phyloP scores from a whole-genome alignment of 1,284 basidiomycete genomes.

The Marasmius oreades region DNA sequence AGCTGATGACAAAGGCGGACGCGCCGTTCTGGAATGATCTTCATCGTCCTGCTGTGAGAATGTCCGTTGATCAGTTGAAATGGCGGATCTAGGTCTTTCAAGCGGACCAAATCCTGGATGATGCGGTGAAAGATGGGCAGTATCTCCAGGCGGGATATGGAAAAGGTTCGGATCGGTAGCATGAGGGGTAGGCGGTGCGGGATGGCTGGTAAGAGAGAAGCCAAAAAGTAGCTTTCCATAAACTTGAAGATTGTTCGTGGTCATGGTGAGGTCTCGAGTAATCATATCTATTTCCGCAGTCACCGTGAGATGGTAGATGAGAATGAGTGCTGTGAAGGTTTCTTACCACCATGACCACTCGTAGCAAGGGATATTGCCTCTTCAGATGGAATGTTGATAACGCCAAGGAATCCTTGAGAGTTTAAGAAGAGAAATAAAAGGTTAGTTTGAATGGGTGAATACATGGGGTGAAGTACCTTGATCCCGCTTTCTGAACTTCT shows the following conservation, averaged over 20 bases:
- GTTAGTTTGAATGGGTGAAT: background rate
- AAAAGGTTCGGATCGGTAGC: constrained; percentile 27
- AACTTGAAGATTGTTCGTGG: constrained; percentile 83
- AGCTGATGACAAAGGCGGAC: constrained; percentile 21
- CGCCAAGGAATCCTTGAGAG: constrained; percentile 62
- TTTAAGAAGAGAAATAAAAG: constrained; percentile 1
- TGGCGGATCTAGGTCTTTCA: constrained; percentile 8
- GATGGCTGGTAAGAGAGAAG: constrained; percentile 48
- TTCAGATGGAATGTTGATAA: constrained; percentile 83
- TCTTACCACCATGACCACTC: constrained; percentile 66
- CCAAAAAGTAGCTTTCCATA: constrained; percentile 84
- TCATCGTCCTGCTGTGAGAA: constrained; percentile 19
- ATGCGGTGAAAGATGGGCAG: constrained; percentile 29
- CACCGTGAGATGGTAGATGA: constrained; percentile 9
- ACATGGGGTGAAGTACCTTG: constrained; percentile 65
- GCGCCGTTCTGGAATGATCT: constrained; percentile 19
- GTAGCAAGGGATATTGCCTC: constrained; percentile 82
- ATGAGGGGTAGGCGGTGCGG: constrained; percentile 28
- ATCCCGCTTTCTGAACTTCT: constrained; percentile 95
- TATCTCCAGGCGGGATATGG: constrained; percentile 28
- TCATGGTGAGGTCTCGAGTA: constrained; percentile 81
- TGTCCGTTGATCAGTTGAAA: constrained; percentile 17
- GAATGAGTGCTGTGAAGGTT: background rate
- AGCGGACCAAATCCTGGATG: constrained; percentile 12
- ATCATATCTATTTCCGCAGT: constrained; percentile 56